Evolutionary conservation across 495 filamentous ascomycete species (phyloP).

Genomic region (Neurospora pannonica): DNA sequence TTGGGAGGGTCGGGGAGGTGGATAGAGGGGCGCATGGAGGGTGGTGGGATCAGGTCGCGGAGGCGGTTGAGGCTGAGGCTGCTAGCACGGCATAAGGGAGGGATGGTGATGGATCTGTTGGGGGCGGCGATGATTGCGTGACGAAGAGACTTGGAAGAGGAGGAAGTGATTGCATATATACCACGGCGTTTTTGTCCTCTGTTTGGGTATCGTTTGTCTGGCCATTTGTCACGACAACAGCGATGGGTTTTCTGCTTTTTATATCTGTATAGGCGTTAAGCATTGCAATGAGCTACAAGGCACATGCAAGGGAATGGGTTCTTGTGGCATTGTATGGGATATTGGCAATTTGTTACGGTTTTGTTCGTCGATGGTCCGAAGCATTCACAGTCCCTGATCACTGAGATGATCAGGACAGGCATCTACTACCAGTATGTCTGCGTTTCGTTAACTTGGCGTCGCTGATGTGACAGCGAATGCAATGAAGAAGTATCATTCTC

Average conservation of each 20-base stretch:
- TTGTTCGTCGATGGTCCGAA: not conserved
- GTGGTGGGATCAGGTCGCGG: constrained; percentile 69
- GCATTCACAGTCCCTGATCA: not conserved
- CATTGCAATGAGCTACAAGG: not conserved
- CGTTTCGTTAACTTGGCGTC: not conserved
- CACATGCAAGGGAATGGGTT: not conserved
- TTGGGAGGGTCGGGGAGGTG: constrained; percentile 63
- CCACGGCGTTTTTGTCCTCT: not conserved
- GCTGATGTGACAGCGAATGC: not conserved
- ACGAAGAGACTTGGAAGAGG: not conserved
- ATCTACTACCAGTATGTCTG: not conserved
- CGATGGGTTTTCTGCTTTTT: not conserved
- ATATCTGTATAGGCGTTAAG: not conserved
- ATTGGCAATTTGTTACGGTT: not conserved
- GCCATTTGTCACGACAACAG: not conserved
- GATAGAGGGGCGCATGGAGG: constrained; percentile 69
- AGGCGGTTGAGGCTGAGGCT: constrained; percentile 30
- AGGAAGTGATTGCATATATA: not conserved
- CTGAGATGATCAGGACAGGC: not conserved
- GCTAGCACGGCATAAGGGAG: not conserved
- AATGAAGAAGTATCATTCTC: not conserved
- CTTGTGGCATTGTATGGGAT: not conserved
- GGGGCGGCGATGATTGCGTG: not conserved
- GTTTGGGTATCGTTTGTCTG: not conserved
- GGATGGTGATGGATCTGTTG: too few species aligned